These are phyloP conservation scores for Fusarium gaditjirri DNA, from an alignment of 2,329 filamentous ascomycete species.

Conservation along the genomic window DNA sequence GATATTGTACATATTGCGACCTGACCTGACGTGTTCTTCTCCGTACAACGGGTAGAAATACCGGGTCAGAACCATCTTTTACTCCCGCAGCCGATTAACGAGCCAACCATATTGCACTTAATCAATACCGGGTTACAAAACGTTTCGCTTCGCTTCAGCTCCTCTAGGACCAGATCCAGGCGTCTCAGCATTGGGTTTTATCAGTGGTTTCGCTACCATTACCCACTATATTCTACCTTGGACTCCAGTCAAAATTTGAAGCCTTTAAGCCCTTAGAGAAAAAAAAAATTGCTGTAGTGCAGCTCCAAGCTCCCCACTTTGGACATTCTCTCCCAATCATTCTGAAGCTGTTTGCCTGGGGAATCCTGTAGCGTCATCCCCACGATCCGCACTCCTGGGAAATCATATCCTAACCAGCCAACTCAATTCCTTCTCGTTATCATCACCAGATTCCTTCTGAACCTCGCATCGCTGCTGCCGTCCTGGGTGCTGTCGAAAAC, in stretches of 20 bases:
- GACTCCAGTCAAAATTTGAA: constrained; percentile 33
- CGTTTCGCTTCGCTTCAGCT: constrained; percentile 21
- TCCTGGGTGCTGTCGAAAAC: constrained; percentile 4
- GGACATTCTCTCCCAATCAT: constrained; percentile 38
- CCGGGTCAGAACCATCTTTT: constrained; percentile 25
- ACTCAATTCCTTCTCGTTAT: constrained; percentile 32
- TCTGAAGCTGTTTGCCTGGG: constrained; percentile 31
- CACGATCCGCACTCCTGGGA: constrained; percentile 44
- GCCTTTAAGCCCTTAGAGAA: constrained; percentile 29
- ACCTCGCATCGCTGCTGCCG: constrained; percentile 4
- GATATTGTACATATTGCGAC: constrained; percentile 10
- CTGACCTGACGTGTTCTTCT: constrained; percentile 2
- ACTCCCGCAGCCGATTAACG: constrained; percentile 26
- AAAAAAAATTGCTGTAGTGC: constrained; percentile 36
- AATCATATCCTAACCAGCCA: constrained; percentile 36
- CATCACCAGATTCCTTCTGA: constrained; percentile 14
- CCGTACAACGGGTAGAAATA: constrained; percentile 22
- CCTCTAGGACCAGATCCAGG: constrained; percentile 4
- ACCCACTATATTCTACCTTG: constrained; percentile 35
- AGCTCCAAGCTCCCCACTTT: constrained; percentile 42
- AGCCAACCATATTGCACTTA: constrained; percentile 27
- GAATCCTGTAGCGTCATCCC: constrained; percentile 46
- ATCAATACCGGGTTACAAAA: constrained; percentile 17
- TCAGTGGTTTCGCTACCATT: constrained; percentile 19
- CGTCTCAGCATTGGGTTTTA: constrained; percentile 11